Base-by-base conservation (phyloP, 1,284 basidiomycete species). In the Tilletia caries region DNA sequence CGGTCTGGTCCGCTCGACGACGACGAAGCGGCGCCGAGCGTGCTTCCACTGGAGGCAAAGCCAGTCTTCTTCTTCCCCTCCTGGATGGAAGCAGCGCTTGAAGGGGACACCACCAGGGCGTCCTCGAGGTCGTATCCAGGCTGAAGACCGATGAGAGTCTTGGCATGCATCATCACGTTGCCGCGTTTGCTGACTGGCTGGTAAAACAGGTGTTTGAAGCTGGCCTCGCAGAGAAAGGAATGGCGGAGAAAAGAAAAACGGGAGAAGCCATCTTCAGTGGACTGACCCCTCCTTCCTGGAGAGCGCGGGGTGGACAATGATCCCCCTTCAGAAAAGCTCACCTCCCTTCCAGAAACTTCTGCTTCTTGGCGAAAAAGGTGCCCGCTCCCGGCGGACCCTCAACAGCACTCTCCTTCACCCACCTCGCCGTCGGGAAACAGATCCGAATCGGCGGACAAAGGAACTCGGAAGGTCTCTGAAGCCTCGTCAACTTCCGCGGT, bases 111-210 rank as follows among this genome's bases (percentile, higher is more conserved):
- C 18, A 70, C 66, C 23, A 52, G 44, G 3, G 74, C 71, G 12
- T 67, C 68, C 25, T 32, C n/a, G 27, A 74, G 73, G 0, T 71
- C 73, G 3, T 65, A 33, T 37, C 72, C 64, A 25, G 58, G 58
- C 18, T 62, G 58, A 3, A 77, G 67, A 5, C 74, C 77, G n/a
- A 82, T 64, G 27, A 82, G 64, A 15, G 71, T 73, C 60, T 83
- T 83, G 62, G 77, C 78, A 65, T 83, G 81, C 58, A 83, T 83
- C 68, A 83, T 70, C n/a, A 83, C 29, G 29, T 78, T 70, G 37
- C 79, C 80, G 6, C 80, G 73, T 3, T 72, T 41, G 20, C 74
- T 76, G 10, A 71, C 69, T 3, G 79, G 78, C 66, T 73, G 75
- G 37, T 71, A 54, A 32, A 72, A 77, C 2, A 80, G 70, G 1